phyloP scores from a whole-genome alignment of 768 basidiomycete genomes.

The Lactifluus echinatus region DNA sequence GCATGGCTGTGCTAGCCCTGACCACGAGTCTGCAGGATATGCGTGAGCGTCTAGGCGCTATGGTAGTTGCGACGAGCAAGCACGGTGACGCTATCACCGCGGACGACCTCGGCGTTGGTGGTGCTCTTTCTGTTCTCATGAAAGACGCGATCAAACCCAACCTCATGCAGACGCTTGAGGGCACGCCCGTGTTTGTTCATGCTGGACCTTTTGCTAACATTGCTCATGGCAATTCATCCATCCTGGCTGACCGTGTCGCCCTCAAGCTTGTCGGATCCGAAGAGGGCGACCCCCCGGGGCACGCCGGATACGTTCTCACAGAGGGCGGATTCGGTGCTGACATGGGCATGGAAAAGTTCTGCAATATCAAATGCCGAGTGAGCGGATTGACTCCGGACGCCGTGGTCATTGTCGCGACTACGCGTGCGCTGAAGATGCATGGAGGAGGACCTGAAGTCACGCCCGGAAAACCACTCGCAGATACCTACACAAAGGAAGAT shows the following conservation, averaged over 20 bases:
- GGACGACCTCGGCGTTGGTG: conserved; percentile 92
- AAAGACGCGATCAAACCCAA: conserved; percentile 99
- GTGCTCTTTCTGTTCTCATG: conserved; percentile 93
- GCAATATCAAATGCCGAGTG: conserved; percentile 96
- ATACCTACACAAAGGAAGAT: conserved; percentile 91
- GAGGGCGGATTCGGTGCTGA: conserved; percentile 99
- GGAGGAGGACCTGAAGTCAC: conserved; percentile 96
- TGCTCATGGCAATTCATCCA: conserved; percentile 96
- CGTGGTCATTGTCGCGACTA: conserved; percentile 92
- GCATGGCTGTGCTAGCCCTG: conserved; percentile 95
- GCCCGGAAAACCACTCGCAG: conserved; percentile 88
- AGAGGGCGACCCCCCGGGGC: conserved; percentile 72
- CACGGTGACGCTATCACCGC: conserved; percentile 88
- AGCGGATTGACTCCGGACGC: conserved; percentile 92
- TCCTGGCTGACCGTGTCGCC: conserved; percentile 94
- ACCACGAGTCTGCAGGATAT: conserved; percentile 85
- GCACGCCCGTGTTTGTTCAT: conserved; percentile 97
- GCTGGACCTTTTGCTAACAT: conserved; percentile 99
- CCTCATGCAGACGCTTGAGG: conserved; percentile 96
- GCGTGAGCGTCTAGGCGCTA: conserved; percentile 84
- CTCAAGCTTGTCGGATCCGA: conserved; percentile 96
- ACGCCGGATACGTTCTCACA: conserved; percentile 91
- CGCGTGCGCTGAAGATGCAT: conserved; percentile 98
- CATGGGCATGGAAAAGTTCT: conserved; percentile 99
- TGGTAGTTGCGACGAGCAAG: conserved; percentile 95